Evolutionary conservation across 2,329 filamentous ascomycete genomes (phyloP), one percentile per base, ranked within the genome.

Genomic region (Colletotrichum acutatum): DNA sequence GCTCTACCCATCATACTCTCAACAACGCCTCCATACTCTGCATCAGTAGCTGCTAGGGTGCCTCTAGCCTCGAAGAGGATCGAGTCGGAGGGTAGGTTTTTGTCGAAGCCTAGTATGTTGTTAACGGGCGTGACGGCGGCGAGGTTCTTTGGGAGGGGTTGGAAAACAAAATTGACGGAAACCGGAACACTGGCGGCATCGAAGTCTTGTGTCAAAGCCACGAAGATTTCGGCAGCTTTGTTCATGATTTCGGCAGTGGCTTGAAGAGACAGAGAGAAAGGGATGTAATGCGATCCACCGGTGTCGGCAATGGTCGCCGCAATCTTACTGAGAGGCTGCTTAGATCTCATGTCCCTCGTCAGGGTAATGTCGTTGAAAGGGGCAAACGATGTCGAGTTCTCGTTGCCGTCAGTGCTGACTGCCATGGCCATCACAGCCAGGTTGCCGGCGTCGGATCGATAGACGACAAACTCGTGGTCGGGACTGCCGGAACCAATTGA

Each of bases 91-190:
- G 63, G 59, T 26, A 72, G 60, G 30, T 66, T 67, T 16, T 68
- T 7, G 11, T 74, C 64, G 19, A 58, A 66, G 11, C 68, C 72
- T 2, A 65, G 54, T 28, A 71, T 30, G 54, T 65, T 71, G 8
- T 28, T 11, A 53, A 66, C 68, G 1, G 73, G 53, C 8, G 49
- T 61, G 42, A 73, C 72, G n/a, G 42, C 24, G 34, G 58, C 64
- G 19, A 72, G 61, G 58, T 68, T 68, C 59, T 77, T 75, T 22
- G 62, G n/a, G 0, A 74, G 58, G 14, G 67, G 71, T 30, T 71
- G 71, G 30, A 71, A 66, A 14, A 66, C 72, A 22, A 76, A 76
- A 22, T 66, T 62, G 19, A 76, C 60, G 4, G 71, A 74, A 5
- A 74, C 75, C 0, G 62, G 57, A 9, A 61, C 46, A 24, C 34